Evolutionary conservation across 495 filamentous ascomycete genomes (phyloP).

Genomic region (Talaromyces nanjingensis): DNA sequence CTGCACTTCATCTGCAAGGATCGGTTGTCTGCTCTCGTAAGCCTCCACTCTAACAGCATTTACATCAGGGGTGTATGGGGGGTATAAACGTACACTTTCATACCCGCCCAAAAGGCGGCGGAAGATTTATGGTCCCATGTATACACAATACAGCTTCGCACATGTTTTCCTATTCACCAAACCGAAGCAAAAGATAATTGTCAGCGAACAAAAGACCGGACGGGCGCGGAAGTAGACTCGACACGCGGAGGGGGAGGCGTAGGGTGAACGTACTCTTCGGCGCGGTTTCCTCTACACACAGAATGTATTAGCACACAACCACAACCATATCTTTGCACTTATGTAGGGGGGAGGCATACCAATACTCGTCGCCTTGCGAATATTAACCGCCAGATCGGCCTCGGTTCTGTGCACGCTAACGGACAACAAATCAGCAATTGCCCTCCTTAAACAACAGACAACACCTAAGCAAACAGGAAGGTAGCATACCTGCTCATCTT

Average conservation of each 20-base stretch:
- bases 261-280: conserved; percentile 66
- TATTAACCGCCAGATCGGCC: conserved; percentile 88
- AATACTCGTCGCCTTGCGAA: conserved; percentile 91
- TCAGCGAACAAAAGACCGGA: conserved; percentile 4
- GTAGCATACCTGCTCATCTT: conserved; percentile 38
- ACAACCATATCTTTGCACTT: conserved; percentile 11
- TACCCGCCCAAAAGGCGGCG: conserved; percentile 90
- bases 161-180: conserved; percentile 72
- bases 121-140: conserved; percentile 99
- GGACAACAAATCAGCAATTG: conserved; percentile 15
- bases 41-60: neutral
- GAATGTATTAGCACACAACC: neutral
- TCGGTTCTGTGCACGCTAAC: conserved; percentile 58
- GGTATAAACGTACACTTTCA: conserved; percentile 75
- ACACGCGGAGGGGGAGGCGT: neutral
- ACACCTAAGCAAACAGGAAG: neutral
- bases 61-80: neutral
- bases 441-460: neutral
- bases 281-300: conserved; percentile 70
- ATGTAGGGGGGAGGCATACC: conserved; percentile 35
- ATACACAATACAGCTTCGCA: conserved; percentile 95
- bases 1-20: conserved; percentile 91
- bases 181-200: no score
- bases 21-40: conserved; percentile 61
- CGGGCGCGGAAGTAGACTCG: neutral